Percentiles rank a stretch among this genome's conserved stretches.
These are phyloP conservation scores for Phytophthora lateralis DNA, from an alignment of 352 stramenopile species.

Conservation along the genomic window DNA sequence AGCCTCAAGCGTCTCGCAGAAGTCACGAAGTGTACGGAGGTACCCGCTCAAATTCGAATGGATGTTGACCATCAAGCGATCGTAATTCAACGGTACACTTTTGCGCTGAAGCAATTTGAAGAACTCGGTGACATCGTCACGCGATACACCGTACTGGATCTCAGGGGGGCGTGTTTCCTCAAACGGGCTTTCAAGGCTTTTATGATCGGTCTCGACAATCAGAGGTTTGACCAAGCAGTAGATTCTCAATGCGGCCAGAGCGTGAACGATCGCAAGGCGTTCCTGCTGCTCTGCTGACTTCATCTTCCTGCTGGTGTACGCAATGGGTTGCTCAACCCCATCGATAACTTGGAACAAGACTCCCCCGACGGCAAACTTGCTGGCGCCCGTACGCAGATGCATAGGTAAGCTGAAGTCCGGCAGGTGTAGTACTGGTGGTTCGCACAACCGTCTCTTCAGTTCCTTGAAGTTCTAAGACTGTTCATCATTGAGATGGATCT, in stretches of 20 bases:
- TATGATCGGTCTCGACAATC: slow-evolving; percentile 8
- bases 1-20: too few relatives aligned
- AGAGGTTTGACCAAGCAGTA: slow-evolving; percentile 5
- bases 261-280: slow-evolving; percentile 6
- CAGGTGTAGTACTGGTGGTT: slow-evolving; percentile 3
- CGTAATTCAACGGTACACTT: too few relatives aligned
- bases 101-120: too few relatives aligned
- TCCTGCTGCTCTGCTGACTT: slow-evolving; percentile 9
- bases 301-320: slow-evolving; percentile 4
- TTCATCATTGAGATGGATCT: slow-evolving; percentile 3
- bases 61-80: too few relatives aligned
- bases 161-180: too few relatives aligned
- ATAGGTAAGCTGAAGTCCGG: slow-evolving; percentile 1
- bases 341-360: slow-evolving; percentile 1
- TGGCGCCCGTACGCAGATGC: slow-evolving; percentile 1
- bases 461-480: slow-evolving; percentile 5
- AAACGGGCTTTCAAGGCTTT: too few relatives aligned
- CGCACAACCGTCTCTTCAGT: slow-evolving; percentile 2
- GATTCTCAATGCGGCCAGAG: background rate
- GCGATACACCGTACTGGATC: too few relatives aligned
- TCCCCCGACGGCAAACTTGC: slow-evolving; percentile 8
- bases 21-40: too few relatives aligned
- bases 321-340: slow-evolving; percentile 4
- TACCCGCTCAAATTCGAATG: too few relatives aligned
- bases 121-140: too few relatives aligned